Evolutionary conservation across 176 grass and related monocot genomes (phyloP), one percentile per base, ranked within the genome.

Genomic region (Avena sativa): DNA sequence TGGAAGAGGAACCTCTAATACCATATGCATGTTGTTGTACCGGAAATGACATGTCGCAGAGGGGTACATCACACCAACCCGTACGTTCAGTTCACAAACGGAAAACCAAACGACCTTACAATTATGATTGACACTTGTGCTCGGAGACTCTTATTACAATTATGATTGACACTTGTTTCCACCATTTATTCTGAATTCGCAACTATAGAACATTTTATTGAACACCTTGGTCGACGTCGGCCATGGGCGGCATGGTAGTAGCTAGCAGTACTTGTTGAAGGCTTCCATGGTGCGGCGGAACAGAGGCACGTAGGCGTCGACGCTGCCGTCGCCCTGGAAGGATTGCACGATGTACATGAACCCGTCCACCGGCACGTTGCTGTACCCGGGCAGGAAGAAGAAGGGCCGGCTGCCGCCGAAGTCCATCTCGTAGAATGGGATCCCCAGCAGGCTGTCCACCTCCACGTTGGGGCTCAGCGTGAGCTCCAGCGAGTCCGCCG

Each of bases 401-500:
- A 78, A 69, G 0, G 80, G 73, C 72, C 4, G 34, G 4, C 86
- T 79, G 1, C 32, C 12, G 21, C 79, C 86, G 8, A 87, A 62
- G 20, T 81, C 66, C 12, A 87, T 17, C 6, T 73, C 25, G 55
- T 80, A 11, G 67, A 76, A 55, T 2, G 51, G 75, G 3, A 68
- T 69, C 10, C 14, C 20, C 2, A 86, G 63, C 49, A 19, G 30
- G 68, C 68, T 43, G 68, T 74, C 19, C 20, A 87, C 40, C 12
- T 87, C 65, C 0, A 87, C 2, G 30, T 78, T 6, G 28, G 79
- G 58, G 86, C 79, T 7, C 0, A 44, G 17, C 55, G 21, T 28
- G 2, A 7, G 11, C 67, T 87, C 17, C 19, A 28, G 12, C 4
- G 55, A 43, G 55, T 88, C 80, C 11, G 90, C 87, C 15, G 89